Percentiles rank a stretch among this genome's conserved stretches.
Conservation (phyloP, 2,329 filamentous ascomycete genomes). For the Neofusicoccum parvum region DNA sequence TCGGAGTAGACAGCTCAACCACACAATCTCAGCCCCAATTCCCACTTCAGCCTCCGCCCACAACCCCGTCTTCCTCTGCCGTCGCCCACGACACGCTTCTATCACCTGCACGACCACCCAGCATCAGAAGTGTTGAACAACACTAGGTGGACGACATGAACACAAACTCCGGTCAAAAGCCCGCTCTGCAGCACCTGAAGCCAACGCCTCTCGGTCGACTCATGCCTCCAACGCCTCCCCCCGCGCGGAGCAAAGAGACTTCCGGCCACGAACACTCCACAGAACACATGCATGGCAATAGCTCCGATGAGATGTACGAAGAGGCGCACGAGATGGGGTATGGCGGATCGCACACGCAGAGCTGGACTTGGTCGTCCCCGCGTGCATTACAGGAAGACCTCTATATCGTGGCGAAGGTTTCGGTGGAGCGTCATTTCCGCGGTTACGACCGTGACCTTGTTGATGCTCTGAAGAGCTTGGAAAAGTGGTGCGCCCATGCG, state of each 20-base stretch:
- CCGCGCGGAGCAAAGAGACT: not conserved
- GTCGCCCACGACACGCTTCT: not conserved
- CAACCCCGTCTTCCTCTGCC: not conserved
- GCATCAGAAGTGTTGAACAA: not conserved
- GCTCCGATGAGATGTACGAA: not conserved
- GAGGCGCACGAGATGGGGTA: not conserved
- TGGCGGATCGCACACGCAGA: constrained; percentile 7
- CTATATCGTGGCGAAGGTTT: constrained; percentile 8
- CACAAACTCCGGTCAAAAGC: not conserved
- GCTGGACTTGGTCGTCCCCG: constrained; percentile 18
- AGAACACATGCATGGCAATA: not conserved
- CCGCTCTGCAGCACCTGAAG: not conserved
- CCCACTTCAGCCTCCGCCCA: not conserved
- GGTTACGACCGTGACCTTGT: constrained; percentile 9
- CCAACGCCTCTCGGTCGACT: not conserved
- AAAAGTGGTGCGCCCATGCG: constrained; percentile 16
- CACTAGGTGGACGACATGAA: not conserved
- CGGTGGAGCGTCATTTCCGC: constrained; percentile 17
- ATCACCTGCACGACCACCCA: not conserved
- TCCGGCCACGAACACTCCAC: not conserved
- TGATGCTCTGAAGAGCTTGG: constrained; percentile 11
- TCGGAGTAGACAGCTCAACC: not conserved
- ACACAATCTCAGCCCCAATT: no score
- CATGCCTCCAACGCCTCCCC: not conserved
- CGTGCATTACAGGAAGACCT: constrained; percentile 4